Conservation (phyloP, 2,329 filamentous ascomycete species). For the Botryotinia narcissicola region DNA sequence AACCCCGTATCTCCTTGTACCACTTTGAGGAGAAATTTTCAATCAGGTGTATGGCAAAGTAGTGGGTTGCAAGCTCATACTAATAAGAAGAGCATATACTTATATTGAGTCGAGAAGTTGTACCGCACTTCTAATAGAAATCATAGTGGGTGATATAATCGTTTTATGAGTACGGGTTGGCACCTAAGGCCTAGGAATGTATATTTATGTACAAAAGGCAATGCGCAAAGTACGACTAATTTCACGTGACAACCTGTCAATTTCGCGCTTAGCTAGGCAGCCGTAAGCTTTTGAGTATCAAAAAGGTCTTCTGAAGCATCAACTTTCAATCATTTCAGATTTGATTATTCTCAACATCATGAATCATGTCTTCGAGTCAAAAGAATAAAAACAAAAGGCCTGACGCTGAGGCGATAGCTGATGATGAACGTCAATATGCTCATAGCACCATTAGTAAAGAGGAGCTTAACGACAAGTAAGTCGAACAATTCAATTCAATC, state of each 20-base stretch:
- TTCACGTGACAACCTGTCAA: conserved; percentile 1
- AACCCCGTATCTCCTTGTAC: not conserved
- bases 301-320: not conserved
- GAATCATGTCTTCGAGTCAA: conserved; percentile 19
- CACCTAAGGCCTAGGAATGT: not conserved
- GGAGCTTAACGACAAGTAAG: conserved; percentile 33
- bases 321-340: not conserved
- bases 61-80: no score
- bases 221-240: not conserved
- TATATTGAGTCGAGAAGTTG: not conserved
- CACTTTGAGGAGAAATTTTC: not conserved
- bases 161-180: not conserved
- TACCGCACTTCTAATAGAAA: not conserved
- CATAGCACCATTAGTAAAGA: conserved; percentile 40
- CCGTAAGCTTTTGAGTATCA: not conserved
- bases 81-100: not conserved
- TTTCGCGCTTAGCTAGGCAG: conserved; percentile 9
- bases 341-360: not conserved
- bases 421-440: conserved; percentile 50
- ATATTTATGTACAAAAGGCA: not conserved
- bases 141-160: not conserved
- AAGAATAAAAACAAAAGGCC: conserved; percentile 19
- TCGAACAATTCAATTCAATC: not conserved
- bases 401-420: conserved; percentile 36
- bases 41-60: not conserved